Conservation (phyloP, 2,329 filamentous ascomycete genomes). For the Gnomoniopsis sp. region DNA sequence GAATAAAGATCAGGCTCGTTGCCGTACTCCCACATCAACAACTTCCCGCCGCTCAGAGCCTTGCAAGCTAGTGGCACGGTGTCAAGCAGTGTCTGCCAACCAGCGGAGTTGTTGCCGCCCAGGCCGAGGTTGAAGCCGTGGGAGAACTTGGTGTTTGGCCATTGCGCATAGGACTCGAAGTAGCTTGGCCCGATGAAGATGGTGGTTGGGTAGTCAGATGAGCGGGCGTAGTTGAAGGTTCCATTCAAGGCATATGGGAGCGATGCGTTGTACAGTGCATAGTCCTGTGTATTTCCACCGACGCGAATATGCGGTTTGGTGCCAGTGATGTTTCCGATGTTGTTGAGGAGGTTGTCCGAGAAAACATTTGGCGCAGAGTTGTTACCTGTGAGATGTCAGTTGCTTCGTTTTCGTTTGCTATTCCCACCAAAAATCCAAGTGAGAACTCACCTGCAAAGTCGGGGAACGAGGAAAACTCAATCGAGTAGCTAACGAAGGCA, state of each 20-base stretch:
- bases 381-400: slow-evolving; percentile 52
- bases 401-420: slow-evolving; percentile 38
- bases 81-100: slow-evolving; percentile 48
- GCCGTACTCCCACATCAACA: slow-evolving; percentile 60
- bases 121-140: slow-evolving; percentile 61
- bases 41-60: slow-evolving; percentile 45
- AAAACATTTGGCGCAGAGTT: slow-evolving; percentile 53
- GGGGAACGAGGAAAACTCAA: slow-evolving; percentile 38
- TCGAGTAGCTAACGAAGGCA: slow-evolving; percentile 38
- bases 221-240: slow-evolving; percentile 45
- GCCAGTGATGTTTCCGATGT: slow-evolving; percentile 50
- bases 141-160: slow-evolving; percentile 51
- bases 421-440: slow-evolving; percentile 37
- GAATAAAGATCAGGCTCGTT: slow-evolving; percentile 62
- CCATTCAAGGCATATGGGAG: slow-evolving; percentile 50
- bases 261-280: slow-evolving; percentile 55
- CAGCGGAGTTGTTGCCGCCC: slow-evolving; percentile 46
- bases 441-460: slow-evolving; percentile 25
- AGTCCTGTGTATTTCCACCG: slow-evolving; percentile 67
- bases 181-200: slow-evolving; percentile 58
- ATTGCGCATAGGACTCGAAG: slow-evolving; percentile 61
- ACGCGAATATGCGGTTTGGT: slow-evolving; percentile 59
- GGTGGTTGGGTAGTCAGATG: slow-evolving; percentile 57
- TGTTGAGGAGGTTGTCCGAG: slow-evolving; percentile 57
- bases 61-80: slow-evolving; percentile 57